Evolutionary conservation across 2,329 filamentous ascomycete genomes (phyloP).

Genomic region (Claviceps quebecensis): DNA sequence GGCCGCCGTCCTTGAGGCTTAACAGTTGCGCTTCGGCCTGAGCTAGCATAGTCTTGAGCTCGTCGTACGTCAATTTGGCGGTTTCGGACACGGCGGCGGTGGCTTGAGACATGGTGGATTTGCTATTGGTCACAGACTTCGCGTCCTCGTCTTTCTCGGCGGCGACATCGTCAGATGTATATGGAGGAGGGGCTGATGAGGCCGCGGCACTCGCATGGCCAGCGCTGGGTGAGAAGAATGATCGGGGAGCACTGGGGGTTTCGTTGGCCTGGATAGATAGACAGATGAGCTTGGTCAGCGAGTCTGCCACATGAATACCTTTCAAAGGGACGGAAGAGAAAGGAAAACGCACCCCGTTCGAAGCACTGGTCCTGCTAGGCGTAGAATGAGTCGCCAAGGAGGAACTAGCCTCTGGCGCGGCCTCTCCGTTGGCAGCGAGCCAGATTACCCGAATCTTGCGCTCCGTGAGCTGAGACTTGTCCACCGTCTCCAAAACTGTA

Average conservation of each 20-base stretch:
- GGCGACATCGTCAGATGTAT: constrained; percentile 19
- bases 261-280: constrained; percentile 17
- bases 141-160: constrained; percentile 16
- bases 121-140: constrained; percentile 12
- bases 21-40: constrained; percentile 63
- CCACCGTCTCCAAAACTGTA: constrained; percentile 66
- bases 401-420: constrained; percentile 12
- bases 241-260: constrained; percentile 30
- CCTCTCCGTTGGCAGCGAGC: constrained; percentile 46
- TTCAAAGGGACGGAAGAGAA: neutral
- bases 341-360: constrained; percentile 26
- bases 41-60: constrained; percentile 58
- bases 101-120: constrained; percentile 20
- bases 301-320: neutral
- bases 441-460: constrained; percentile 92
- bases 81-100: constrained; percentile 35
- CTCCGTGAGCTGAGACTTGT: constrained; percentile 72
- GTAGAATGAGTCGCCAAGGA: constrained; percentile 18
- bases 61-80: constrained; percentile 32
- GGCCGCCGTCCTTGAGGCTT: constrained; percentile 55
- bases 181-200: constrained; percentile 19
- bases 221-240: constrained; percentile 29
- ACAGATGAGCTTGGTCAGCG: constrained; percentile 1
- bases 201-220: constrained; percentile 19
- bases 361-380: constrained; percentile 25